Base-by-base conservation (phyloP, 768 basidiomycete genomes). In the Serendipita indica region DNA sequence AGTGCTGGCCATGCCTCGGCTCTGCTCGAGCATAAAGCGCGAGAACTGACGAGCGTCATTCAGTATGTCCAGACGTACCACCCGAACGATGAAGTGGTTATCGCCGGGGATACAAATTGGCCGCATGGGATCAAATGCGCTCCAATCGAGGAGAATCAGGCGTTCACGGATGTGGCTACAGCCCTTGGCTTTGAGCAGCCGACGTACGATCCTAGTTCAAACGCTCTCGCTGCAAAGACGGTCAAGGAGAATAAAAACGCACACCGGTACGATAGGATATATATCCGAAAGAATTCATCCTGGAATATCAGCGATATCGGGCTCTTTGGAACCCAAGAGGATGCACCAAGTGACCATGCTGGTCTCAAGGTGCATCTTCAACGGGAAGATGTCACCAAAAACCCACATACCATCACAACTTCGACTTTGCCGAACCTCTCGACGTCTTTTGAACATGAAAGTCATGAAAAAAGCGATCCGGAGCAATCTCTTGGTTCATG, bases 191-290 rank as follows among this genome's bases (percentile, higher is more conserved):
- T n/a, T n/a, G 41, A 27, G 20, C n/a, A 22, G 7, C 20, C 60
- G 27, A 64, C 65, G 3, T 66, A 57, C 43, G 63, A 66, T 30
- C 65, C 65, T 27, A 30, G 22, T 3, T 32, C 37, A 13, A 66
- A 66, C 54, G 14, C 33, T 10, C 52, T 66, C 1, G 65, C 65
- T 27, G 58, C 63, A 33, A 33, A 56, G 30, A 66, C 65, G 6
- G 45, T 61, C 5, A 33, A 59, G n/a, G 58, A 62, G 45, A 57
- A 59, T 32, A 16, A 34, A 16, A 54, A 58, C 22, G 58, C 63
- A 10, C 63, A 66, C 57, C 41, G 65, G 20, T 65, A 65, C 34
- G 65, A 66, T 58, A 60, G 65, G 20, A 37, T 66, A 3, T 66
- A 59, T 33, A 18, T 64, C 32, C 60, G 60, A 58, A 35, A 27